Conservation (phyloP, 192 early-diverging fungal species). For the Funneliformis geosporum region DNA sequence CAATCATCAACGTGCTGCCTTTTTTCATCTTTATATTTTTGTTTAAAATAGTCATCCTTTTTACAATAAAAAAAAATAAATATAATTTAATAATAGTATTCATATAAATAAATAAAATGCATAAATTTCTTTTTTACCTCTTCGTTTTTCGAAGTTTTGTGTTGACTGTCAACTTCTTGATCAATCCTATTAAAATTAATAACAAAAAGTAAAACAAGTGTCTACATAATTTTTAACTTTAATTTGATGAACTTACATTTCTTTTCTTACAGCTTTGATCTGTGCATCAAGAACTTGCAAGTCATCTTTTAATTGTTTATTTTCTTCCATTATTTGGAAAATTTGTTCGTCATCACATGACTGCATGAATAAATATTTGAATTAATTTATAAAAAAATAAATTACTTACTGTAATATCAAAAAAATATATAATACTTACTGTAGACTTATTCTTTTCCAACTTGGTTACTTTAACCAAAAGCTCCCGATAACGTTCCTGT, state of each 20-base stretch:
- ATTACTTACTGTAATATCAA: background rate
- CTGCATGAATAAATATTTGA: background rate
- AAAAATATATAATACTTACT: background rate
- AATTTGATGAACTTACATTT: background rate
- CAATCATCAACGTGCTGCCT: conserved; percentile 9
- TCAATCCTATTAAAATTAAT: background rate
- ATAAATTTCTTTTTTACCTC: background rate
- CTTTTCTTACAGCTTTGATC: background rate
- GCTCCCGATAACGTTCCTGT: conserved; percentile 16
- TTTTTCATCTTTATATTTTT: conserved; percentile 20
- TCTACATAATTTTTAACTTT: background rate
- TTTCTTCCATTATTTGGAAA: background rate
- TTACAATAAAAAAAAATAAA: background rate
- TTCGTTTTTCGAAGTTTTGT: background rate
- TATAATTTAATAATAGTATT: background rate
- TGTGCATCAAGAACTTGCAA: background rate
- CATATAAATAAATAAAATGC: background rate
- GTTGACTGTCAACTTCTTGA: background rate
- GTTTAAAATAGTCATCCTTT: conserved; percentile 5
- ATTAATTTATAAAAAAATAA: background rate
- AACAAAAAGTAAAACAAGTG: background rate
- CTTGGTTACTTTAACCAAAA: conserved; percentile 2
- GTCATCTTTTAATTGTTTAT: background rate
- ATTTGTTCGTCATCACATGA: background rate
- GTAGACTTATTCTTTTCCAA: conserved; percentile 7